Percentiles rank a stretch among this genome's conserved stretches.
Evolutionary conservation across 78 protist species (phyloP).

Genomic region (Isochrysis galbana): DNA sequence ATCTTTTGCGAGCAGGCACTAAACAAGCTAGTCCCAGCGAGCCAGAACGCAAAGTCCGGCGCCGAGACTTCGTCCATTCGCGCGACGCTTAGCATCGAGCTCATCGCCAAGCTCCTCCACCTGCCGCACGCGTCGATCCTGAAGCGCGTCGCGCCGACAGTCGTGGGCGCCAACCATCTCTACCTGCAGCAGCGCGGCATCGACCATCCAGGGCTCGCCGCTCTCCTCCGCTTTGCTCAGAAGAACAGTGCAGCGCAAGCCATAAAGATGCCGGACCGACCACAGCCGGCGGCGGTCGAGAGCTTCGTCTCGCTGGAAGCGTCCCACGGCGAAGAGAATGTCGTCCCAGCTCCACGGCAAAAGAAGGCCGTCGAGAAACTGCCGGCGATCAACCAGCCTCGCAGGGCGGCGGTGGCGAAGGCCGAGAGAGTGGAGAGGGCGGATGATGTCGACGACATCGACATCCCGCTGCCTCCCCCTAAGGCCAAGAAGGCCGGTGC

Average conservation of each 20-base stretch:
- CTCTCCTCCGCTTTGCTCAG: neutral
- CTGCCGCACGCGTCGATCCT: neutral
- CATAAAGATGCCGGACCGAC: neutral
- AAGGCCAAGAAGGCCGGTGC: too few relatives aligned
- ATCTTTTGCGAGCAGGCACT: neutral
- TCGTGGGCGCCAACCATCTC: neutral
- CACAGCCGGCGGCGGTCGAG: neutral
- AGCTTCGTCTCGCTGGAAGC: neutral
- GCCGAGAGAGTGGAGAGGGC: neutral
- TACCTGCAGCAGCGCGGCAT: neutral
- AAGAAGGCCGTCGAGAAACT: neutral
- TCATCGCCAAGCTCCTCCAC: conserved; percentile 10
- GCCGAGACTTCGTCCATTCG: neutral
- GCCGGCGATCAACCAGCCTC: neutral
- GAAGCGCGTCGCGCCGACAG: neutral
- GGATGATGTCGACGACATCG: too few relatives aligned
- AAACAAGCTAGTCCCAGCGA: neutral
- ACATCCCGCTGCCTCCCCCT: too few relatives aligned
- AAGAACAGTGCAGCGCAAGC: neutral
- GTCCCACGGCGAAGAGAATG: neutral
- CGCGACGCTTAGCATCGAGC: neutral
- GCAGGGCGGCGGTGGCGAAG: neutral
- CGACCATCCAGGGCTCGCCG: neutral
- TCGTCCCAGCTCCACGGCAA: too few relatives aligned
- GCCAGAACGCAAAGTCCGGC: neutral